Base-by-base conservation (phyloP, 805 yeast species). In the Isabelozyma rhagii region DNA sequence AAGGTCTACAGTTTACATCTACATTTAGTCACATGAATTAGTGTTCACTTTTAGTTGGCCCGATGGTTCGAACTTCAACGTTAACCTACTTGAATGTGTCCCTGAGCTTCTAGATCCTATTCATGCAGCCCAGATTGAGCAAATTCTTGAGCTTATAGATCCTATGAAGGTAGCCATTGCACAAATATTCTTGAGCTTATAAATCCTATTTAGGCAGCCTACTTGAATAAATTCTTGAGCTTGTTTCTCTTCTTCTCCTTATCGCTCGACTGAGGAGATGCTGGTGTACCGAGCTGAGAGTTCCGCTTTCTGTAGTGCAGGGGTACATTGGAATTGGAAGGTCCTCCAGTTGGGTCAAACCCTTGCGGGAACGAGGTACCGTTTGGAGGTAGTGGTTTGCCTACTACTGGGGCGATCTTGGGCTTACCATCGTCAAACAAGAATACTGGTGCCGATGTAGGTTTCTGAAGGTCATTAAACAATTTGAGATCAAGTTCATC, bases 211-310 rank as follows among this genome's bases (percentile, higher is more conserved):
- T 10, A 39, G 39, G 17, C 13, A 13, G 17, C n/a, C 46, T 58
- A 66, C 48, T 58, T 78, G 50, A 81, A 71, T 42, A 81, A 70
- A 50, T 72, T 75, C 47, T 76, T 74, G 49, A 81, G 72, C 53
- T 75, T 78, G 11, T 72, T 66, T 39, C 74, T 71, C 61, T 80
- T 79, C 55, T 72, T 74, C 44, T 74, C 72, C 36, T 65, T 44
- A 40, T 44, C 36, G 48, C 15, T 18, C 29, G 47, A 29, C 13
- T 42, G 34, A 4, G 45, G 45, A 8, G 25, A 21, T 17, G 43
- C 21, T 4, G 14, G 17, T 29, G 40, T 13, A n/a, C 41, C 45
- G 29, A 44, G 11, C 44, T 17, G 25, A 10, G 48, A 25, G 11
- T 39, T 43, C 46, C 63, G 51, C 47, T 59, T 66, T 40, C 64